These are phyloP conservation scores for Pyrus hybrid DNA, from an alignment of 331 rosid species.

Conservation along the genomic window DNA sequence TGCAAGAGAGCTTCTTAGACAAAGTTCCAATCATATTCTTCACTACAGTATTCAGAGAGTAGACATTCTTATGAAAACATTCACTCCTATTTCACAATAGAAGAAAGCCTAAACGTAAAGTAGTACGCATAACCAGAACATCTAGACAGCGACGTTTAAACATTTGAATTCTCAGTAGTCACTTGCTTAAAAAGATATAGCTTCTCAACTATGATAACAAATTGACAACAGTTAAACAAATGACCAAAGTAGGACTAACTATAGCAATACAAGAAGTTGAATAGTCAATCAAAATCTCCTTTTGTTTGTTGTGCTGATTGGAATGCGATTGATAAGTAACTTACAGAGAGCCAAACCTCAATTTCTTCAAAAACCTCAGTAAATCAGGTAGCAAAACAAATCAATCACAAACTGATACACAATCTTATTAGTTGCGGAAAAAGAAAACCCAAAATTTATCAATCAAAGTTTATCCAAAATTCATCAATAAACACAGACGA, in stretches of 20 bases:
- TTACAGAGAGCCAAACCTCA: neutral
- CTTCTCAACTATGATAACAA: neutral
- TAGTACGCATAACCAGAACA: neutral
- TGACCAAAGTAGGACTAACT: neutral
- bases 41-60: neutral
- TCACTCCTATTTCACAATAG: neutral
- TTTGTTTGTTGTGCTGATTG: neutral
- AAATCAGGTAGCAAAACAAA: neutral
- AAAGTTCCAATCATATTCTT: neutral
- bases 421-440: neutral
- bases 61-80: neutral
- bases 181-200: neutral
- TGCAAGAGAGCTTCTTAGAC: neutral
- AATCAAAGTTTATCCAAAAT: neutral
- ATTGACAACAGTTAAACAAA: neutral
- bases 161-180: neutral
- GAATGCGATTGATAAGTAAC: neutral
- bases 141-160: neutral
- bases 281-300: neutral
- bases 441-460: neutral
- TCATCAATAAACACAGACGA: neutral
- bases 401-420: neutral
- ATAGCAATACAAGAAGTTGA: neutral
- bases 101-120: neutral
- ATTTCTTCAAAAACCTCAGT: neutral